Evolutionary conservation across 805 yeast genomes (phyloP), one percentile per base, ranked within the genome.

Genomic region (Wickerhamiella alocasiicola): DNA sequence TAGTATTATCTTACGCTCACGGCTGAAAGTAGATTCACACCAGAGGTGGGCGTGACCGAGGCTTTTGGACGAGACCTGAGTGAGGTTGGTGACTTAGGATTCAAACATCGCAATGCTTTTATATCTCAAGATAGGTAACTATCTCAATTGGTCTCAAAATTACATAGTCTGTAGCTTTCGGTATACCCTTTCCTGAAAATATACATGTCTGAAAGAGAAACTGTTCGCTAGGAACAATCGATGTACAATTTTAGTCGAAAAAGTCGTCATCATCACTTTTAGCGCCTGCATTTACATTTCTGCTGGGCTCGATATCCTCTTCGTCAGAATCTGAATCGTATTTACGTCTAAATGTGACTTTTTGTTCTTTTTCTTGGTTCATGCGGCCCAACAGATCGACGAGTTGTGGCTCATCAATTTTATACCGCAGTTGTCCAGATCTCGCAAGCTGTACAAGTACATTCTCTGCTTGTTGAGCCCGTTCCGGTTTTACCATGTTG

Each of bases 391-490:
- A 66, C 37, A 91, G 74, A 49, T 75, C 78, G 23, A 85, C 94
- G 40, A 88, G 71, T 48, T 85, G 95, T 25, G 71, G 68, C 56
- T 91, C 97, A 6, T 70, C 66, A n/a, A 88, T 65, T 56, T 83
- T 82, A 45, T 76, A 69, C 41, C 72, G 65, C 26, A 88, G 63
- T 45, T 80, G 83, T 2, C 96, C 96, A 49, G 80, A 69, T 45
- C 76, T 74, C 6, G 77, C 81, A 57, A 88, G 62, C 50, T 76
- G 74, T 20, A 80, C 62, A 33, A 88, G 63, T 51, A 88, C 75
- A 46, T 78, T 76, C 53, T 88, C 96, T 11, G 85, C 96, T 55
- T 85, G 81, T 39, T 72, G 70, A 1, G 94, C 97, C 43, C 96
- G 68, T 40, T 91, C 97, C 2, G 93, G 93, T 54, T 87, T 74